Conservation (phyloP, 768 basidiomycete species). For the Leccinum aurantiacum region DNA sequence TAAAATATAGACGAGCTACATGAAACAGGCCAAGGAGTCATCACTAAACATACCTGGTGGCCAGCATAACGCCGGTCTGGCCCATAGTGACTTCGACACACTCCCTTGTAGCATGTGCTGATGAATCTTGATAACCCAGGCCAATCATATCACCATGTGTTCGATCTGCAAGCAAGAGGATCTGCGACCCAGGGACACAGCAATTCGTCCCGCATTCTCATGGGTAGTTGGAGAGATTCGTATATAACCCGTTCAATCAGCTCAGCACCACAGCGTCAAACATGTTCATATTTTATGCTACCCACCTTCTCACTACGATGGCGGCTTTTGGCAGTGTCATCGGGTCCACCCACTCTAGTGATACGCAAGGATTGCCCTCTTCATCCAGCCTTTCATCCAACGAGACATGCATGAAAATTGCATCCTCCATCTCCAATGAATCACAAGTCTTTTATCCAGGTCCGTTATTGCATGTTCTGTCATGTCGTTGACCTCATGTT, state of each 20-base stretch:
- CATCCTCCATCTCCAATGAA: conserved; percentile 2
- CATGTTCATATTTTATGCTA: conserved; percentile 11
- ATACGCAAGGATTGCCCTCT: neutral
- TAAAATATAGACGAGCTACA: too few relatives aligned
- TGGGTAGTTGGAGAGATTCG: neutral
- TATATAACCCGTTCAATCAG: neutral
- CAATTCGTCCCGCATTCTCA: neutral
- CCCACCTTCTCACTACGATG: neutral
- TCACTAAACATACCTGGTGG: too few relatives aligned
- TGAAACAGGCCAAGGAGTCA: too few relatives aligned
- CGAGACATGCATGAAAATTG: conserved; percentile 2
- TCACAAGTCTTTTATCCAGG: conserved; percentile 5
- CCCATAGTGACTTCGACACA: too few relatives aligned
- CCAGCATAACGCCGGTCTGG: too few relatives aligned
- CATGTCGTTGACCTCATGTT: too few relatives aligned
- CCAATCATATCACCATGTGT: too few relatives aligned
- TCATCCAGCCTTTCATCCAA: neutral
- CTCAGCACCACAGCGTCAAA: neutral
- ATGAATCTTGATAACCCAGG: too few relatives aligned
- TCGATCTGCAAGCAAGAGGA: neutral
- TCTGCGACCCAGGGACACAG: neutral
- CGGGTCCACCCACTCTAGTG: neutral
- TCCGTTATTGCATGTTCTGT: neutral
- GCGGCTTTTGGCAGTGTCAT: neutral
- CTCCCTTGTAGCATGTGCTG: too few relatives aligned